Percentiles rank a stretch among this genome's conserved stretches.
These are phyloP conservation scores for Kwoniella sp. DNA, from an alignment of 768 basidiomycete genomes.

Conservation along the genomic window DNA sequence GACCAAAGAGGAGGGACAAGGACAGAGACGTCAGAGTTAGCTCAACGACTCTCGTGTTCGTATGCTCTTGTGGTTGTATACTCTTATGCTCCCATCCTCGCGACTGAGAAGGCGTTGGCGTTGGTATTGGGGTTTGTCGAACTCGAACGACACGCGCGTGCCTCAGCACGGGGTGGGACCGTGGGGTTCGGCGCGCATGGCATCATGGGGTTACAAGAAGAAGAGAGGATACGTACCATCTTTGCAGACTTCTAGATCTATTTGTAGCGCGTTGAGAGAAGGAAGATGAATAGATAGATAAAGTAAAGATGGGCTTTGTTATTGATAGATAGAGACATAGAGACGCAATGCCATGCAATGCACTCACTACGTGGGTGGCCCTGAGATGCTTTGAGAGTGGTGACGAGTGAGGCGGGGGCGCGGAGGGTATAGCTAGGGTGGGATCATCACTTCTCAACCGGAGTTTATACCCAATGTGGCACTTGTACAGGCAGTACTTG, in stretches of 20 bases:
- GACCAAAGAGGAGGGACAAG: not conserved
- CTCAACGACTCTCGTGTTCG: not conserved
- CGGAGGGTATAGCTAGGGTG: slow-evolving; percentile 13
- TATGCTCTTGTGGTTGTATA: no score
- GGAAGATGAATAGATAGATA: not conserved
- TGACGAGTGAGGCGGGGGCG: slow-evolving; percentile 11
- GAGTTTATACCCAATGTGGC: slow-evolving; percentile 20
- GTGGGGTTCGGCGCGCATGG: no score
- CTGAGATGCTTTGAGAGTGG: not conserved
- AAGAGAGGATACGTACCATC: slow-evolving; percentile 8
- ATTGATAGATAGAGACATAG: not conserved
- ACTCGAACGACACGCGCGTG: no score
- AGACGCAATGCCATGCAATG: not conserved
- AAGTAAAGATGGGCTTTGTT: not conserved
- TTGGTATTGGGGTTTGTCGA: no score
- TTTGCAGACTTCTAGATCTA: slow-evolving; percentile 3
- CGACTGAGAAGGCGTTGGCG: no score
- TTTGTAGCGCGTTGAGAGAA: not conserved
- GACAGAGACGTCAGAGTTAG: not conserved
- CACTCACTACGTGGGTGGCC: not conserved
- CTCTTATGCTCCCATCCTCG: no score
- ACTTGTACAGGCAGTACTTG: no score
- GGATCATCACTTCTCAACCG: not conserved
- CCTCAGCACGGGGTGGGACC: no score
- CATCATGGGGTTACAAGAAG: no score